Evolutionary conservation across 2,329 filamentous ascomycete genomes (phyloP), one percentile per base, ranked within the genome.

Genomic region (Colletotrichum lindemuthianum): DNA sequence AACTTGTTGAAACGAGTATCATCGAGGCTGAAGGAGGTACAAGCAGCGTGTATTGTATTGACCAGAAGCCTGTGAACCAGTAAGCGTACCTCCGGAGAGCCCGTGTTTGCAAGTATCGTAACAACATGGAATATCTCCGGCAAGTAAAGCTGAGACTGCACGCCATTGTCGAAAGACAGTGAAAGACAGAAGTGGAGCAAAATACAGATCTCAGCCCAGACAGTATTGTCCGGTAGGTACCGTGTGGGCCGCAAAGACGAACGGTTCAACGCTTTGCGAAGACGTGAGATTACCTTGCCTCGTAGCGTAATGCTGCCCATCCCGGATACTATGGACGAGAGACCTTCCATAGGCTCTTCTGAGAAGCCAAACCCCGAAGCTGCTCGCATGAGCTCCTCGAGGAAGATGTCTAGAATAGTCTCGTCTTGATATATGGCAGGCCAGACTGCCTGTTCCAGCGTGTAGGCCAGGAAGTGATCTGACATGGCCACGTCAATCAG

Each of bases 51-150:
- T 12, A 91, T 82, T 2, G 88, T 86, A 73, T 91, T 91, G 56
- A 90, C 83, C 32, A 91, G 77, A 10, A 91, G 77, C 57, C 86
- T 83, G 71, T 90, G 88, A 3, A 91, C 87, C 16, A 86, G 78
- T 8, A 84, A 74, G 51, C 88, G 82, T 7, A 89, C 79, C 10
- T 87, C 84, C 9, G 82, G 76, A 10, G 82, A 75, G 7, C 89
- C 89, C 2, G 86, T 90, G 69, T 90, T 90, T 40, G 87, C 86
- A 33, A 91, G 80, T 87, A 91, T 90, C 0, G 89, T 90, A 63
- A 90, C 87, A 52, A 91, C 81, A 74, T 91, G 89, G 72, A 91
- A 91, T 49, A 91, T 81, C 72, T 91, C 89, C 0, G 89, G 88
- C 6, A 91, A 77, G 69, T 87, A 91, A 48, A 90, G 79, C 73